Evolutionary conservation across 2,329 filamentous ascomycete genomes (phyloP), one percentile per base, ranked within the genome.

Genomic region (Myriosclerotinia curreyana): DNA sequence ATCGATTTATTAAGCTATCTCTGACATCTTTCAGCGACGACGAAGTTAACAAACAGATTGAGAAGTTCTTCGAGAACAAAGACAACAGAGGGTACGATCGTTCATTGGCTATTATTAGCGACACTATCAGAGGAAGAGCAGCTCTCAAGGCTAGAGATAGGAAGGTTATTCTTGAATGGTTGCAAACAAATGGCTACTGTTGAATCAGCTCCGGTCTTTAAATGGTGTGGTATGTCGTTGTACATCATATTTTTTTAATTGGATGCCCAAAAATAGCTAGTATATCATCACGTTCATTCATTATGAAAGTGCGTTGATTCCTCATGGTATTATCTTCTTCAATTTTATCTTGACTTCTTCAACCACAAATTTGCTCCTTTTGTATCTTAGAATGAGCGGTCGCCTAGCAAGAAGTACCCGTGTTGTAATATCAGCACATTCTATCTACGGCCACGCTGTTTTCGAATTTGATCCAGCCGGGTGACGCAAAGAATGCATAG

Each of bases 31-130:
- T 96, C 75, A 85, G 90, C 3, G 87, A 92, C 71, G 78, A 81
- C 17, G 82, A 83, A 67, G 82, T 86, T 20, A 83, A 91, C 67
- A 81, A 86, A 68, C 92, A 97, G 62, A 95, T 99, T 71, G 82
- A 87, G 58, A 76, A 78, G 3, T 99, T 99, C 82, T 99, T 98
- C 81, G 82, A 84, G 71, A 83, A 84, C 72, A 96, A 94, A 81
- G 91, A 98, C 73, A 94, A 90, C 22, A 86, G 86, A 72, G 90
- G 87, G 56, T 98, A 93, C 76, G 90, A 96, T 75, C 87, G 95
- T 63, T 93, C 91, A 5, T 78, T 99, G 60, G 88, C 89, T 69
- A 91, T 96, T 69, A 88, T 94, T 67, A 87, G 88, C 75, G 95
- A 98, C 75, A 92, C 88, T 67, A 91, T 98, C 69, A 85, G 87